A percentile compares a stretch with the other conserved stretches of the same genome.
Conservation (phyloP, 179 eudicot genomes). For the Spergularia azorica region DNA sequence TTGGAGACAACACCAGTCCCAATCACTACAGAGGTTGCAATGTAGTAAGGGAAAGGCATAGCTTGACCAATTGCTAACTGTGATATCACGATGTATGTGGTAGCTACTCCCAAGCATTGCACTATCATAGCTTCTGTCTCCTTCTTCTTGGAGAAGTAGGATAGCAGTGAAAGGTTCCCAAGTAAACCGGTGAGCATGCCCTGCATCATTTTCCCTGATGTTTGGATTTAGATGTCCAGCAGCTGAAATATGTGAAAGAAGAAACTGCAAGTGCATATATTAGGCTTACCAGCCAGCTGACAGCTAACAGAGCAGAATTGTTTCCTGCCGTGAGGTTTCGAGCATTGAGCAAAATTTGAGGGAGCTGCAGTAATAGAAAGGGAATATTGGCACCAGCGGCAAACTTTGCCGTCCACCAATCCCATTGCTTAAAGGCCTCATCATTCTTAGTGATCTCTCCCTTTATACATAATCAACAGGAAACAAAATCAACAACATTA, state of each 20-base stretch:
- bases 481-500: no score
- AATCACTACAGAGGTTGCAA: conserved; percentile 60
- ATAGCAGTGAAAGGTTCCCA: conserved; percentile 82
- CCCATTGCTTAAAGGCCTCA: conserved; percentile 71
- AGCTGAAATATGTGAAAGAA: neutral
- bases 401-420: conserved; percentile 77
- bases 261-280: conserved; percentile 1
- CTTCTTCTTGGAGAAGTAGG: conserved; percentile 88
- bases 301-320: conserved; percentile 74
- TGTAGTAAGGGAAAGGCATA: conserved; percentile 77
- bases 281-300: conserved; percentile 90
- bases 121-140: conserved; percentile 84
- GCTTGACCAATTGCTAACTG: conserved; percentile 92
- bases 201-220: conserved; percentile 41
- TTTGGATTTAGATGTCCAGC: neutral
- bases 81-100: conserved; percentile 65
- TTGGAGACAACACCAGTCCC: conserved; percentile 69
- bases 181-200: conserved; percentile 90
- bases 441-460: conserved; percentile 22
- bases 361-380: conserved; percentile 80
- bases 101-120: conserved; percentile 82
- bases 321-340: conserved; percentile 87
- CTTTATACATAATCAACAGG: conserved; percentile 11
- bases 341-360: conserved; percentile 89
- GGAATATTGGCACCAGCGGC: conserved; percentile 86